A percentile compares a stretch with the other conserved stretches of the same genome.
These are phyloP conservation scores for Trichophyton equinum DNA, from an alignment of 2,329 filamentous ascomycete genomes.

Conservation along the genomic window DNA sequence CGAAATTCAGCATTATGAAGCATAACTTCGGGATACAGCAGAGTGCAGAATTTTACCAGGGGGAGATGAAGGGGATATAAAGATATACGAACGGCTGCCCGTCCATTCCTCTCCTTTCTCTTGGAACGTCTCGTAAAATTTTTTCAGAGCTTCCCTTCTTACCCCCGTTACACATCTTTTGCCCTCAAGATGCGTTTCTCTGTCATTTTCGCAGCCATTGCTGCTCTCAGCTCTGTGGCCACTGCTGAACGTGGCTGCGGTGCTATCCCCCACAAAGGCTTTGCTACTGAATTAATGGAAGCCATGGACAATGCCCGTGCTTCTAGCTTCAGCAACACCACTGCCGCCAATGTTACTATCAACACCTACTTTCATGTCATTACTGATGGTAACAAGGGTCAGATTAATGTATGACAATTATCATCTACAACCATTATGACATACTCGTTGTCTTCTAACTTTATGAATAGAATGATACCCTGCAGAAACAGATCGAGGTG, in stretches of 20 bases:
- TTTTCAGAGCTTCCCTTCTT: background rate
- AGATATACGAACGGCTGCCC: background rate
- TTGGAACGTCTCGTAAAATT: background rate
- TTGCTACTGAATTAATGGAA: background rate
- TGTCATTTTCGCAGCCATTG: constrained; percentile 2
- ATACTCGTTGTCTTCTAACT: background rate
- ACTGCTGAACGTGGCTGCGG: background rate
- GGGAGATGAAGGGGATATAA: background rate
- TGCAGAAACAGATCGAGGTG: constrained; percentile 12
- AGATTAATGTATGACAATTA: constrained; percentile 21
- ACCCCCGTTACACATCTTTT: background rate
- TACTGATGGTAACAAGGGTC: constrained; percentile 21
- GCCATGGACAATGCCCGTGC: background rate
- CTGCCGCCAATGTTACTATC: constrained; percentile 21
- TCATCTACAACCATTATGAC: constrained; percentile 5
- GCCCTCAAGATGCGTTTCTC: constrained; percentile 8
- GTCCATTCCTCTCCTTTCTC: background rate
- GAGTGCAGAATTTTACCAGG: background rate
- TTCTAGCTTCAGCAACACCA: background rate
- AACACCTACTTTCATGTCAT: constrained; percentile 37
- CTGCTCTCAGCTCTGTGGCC: constrained; percentile 7
- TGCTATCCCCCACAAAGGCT: constrained; percentile 3
- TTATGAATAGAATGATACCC: constrained; percentile 6
- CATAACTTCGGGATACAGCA: background rate
- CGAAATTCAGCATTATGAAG: background rate